phyloP scores from a whole-genome alignment of 2,329 filamentous ascomycete genomes.

The Akanthomyces lecanii region DNA sequence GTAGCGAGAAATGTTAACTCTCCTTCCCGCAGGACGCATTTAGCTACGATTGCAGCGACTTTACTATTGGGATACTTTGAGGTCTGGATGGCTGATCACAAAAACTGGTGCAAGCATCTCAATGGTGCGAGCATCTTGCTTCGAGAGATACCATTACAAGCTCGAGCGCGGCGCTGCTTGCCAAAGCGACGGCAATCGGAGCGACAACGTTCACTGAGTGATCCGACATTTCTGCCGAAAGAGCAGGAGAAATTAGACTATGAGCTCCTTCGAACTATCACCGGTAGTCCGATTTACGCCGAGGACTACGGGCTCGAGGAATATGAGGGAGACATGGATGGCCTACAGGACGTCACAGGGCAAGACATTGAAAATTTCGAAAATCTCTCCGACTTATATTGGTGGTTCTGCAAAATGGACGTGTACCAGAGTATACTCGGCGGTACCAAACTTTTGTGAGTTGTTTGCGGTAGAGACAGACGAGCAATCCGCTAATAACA shows the following conservation, averaged over 20 bases:
- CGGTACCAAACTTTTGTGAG: constrained; percentile 80
- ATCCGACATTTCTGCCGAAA: constrained; percentile 15
- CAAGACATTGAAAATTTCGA: constrained; percentile 76
- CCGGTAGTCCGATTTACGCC: constrained; percentile 35
- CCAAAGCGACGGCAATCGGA: constrained; percentile 47
- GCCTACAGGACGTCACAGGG: constrained; percentile 34
- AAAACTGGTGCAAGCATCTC: constrained; percentile 92
- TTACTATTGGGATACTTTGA: constrained; percentile 88
- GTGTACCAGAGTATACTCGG: constrained; percentile 86
- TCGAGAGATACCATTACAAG: constrained; percentile 72
- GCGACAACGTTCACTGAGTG: constrained; percentile 13
- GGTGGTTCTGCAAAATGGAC: constrained; percentile 96
- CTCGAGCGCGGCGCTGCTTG: constrained; percentile 68
- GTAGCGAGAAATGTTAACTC: constrained; percentile 72
- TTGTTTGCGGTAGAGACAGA: constrained; percentile 21
- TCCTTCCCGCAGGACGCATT: constrained; percentile 63
- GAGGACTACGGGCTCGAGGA: constrained; percentile 35
- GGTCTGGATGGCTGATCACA: constrained; percentile 89
- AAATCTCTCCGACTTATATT: constrained; percentile 79
- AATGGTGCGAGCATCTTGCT: constrained; percentile 79
- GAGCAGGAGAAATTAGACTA: constrained; percentile 40
- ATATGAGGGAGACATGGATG: constrained; percentile 26
- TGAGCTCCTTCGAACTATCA: constrained; percentile 38
- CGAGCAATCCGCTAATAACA: neutral
- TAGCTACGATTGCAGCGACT: constrained; percentile 82